A percentile compares a stretch with the other conserved stretches of the same genome.
Evolutionary conservation across 192 early-diverging fungal species (phyloP).

Genomic region (Entomortierella lignicola): DNA sequence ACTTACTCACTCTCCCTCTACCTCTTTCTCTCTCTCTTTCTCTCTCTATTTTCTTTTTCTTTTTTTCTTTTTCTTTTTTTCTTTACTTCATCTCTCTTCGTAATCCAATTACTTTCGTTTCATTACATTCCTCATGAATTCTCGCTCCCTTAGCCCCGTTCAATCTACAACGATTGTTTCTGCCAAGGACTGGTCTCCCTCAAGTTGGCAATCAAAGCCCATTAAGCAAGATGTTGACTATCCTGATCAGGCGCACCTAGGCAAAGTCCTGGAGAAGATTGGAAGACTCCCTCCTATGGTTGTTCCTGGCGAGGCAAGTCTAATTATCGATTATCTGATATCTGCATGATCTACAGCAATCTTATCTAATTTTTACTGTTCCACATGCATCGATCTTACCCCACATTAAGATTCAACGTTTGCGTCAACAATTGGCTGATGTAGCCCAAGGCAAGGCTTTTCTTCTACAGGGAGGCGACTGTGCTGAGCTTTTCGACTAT

Average conservation of each 20-base stretch:
- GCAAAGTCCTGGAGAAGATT: constrained; percentile 80
- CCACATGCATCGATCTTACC: neutral
- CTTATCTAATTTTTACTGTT: neutral
- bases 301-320: constrained; percentile 79
- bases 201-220: constrained; percentile 79
- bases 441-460: constrained; percentile 93
- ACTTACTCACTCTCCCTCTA: no score
- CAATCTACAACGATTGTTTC: constrained; percentile 24
- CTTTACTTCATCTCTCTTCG: neutral
- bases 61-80: neutral
- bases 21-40: neutral
- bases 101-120: neutral
- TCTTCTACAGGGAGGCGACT: constrained; percentile 97
- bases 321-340: neutral
- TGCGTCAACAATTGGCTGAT: constrained; percentile 86
- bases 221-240: constrained; percentile 92
- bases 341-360: neutral
- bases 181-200: constrained; percentile 70
- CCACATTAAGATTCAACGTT: constrained; percentile 73
- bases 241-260: constrained; percentile 76
- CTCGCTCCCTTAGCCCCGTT: constrained; percentile 2
- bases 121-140: neutral
- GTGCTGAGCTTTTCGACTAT: constrained; percentile 98
- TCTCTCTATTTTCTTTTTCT: neutral
- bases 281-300: constrained; percentile 90